Evolutionary conservation across 768 basidiomycete species (phyloP), one percentile per base, ranked within the genome.

Genomic region (Suillus clintonianus): DNA sequence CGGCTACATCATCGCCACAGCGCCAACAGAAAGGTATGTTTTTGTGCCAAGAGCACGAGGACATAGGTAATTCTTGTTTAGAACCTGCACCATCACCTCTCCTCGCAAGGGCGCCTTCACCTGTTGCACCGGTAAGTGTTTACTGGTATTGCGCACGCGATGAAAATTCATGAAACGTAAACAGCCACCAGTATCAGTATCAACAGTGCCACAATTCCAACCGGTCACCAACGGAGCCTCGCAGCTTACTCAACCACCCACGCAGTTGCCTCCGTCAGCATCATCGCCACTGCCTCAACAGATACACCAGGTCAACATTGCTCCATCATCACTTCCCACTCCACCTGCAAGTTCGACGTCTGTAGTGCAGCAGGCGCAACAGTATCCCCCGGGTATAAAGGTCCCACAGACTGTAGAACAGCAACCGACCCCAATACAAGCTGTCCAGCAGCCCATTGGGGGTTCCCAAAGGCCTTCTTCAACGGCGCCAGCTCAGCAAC

Each of bases 321-420:
- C 66, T 41, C 51, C 62, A 19, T 60, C 70, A 39, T 43, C 50
- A 56, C 64, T 70, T 8, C 50, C 59, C 2, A 54, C 32, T 51
- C 41, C 67, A 22, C 69, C 73, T 2, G 62, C 67, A 47, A 66
- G 70, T 43, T 65, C 80, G 32, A 74, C 78, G 1, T 72, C 79
- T 27, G 68, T 75, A 53, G 68, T 72, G 10, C 63, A 65, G 19
- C 79, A 76, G 62, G 75, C 67, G 54, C 85, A 84, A 4, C 85
- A 86, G 62, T 88, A 86, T 76, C 88, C 90, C 54, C 88, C 90
- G 32, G 89, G 91, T 19, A 87, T 90, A 69, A 89, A 87, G 68
- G 80, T 82, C 4, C 78, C 81, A 30, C 79, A 78, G 66, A 78
- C 72, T 43, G 32, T 66, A 4, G 86, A 87, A 30, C 84, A 81